These are phyloP conservation scores for Coemansia sp. DNA, from an alignment of 192 early-diverging fungal species.

Conservation along the genomic window DNA sequence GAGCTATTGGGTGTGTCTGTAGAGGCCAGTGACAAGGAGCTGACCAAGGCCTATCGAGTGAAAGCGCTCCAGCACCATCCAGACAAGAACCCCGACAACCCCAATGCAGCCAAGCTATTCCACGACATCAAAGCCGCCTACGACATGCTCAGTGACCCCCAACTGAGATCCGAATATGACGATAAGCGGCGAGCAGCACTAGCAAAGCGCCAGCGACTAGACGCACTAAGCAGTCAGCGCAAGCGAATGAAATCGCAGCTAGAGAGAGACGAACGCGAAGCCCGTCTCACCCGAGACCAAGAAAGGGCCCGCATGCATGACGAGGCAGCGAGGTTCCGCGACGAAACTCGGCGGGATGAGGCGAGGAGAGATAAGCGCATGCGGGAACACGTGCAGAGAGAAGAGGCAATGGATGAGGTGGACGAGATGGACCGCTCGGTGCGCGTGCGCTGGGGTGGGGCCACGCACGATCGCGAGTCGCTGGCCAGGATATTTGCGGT, in stretches of 20 bases:
- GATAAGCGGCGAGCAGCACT: conserved; percentile 22
- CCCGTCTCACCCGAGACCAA: conserved; percentile 10
- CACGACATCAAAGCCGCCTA: conserved; percentile 39
- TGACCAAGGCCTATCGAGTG: conserved; percentile 74
- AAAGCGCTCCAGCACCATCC: conserved; percentile 88
- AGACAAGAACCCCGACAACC: conserved; percentile 74
- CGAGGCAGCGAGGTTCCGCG: conserved; percentile 37
- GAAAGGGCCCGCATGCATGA: neutral
- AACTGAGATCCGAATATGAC: conserved; percentile 29
- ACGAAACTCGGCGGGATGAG: conserved; percentile 24
- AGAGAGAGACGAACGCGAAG: conserved; percentile 26
- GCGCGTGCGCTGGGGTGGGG: conserved; percentile 27
- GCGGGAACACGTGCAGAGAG: conserved; percentile 28
- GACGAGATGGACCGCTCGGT: conserved; percentile 43
- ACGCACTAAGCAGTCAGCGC: conserved; percentile 24
- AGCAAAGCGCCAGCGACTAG: conserved; percentile 47
- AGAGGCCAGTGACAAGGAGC: conserved; percentile 72
- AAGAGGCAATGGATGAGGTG: conserved; percentile 13
- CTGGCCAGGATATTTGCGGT: conserved; percentile 19
- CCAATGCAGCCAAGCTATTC: conserved; percentile 26
- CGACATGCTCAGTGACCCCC: conserved; percentile 29
- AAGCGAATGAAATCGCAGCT: conserved; percentile 50
- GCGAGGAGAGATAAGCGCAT: conserved; percentile 22
- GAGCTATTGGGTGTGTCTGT: conserved; percentile 77
- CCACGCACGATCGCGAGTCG: neutral